Base-by-base conservation (phyloP, 306 rosid genomes). In the Glycyrrhiza uralensis region DNA sequence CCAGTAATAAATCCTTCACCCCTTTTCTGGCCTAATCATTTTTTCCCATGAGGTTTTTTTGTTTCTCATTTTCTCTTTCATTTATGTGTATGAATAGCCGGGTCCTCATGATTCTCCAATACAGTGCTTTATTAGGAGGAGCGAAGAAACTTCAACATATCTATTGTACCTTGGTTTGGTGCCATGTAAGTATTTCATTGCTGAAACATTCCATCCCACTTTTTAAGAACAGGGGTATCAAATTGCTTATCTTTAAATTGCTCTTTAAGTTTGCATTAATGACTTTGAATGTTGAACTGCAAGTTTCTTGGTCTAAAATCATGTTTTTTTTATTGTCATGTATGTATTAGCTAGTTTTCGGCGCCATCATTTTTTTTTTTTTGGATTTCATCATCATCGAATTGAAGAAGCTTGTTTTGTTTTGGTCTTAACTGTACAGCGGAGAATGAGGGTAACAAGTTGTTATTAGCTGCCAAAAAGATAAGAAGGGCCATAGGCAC, bases 121-220 rank as follows among this genome's bases (percentile, higher is more conserved):
- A 15, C 97, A 91, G 46, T 91, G 97, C 78, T 91, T 83, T 72
- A 86, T 91, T 52, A 89, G 66, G 79, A 85, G 97, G 89, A 76
- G 85, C 54, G 79, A 88, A 87, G 85, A 83, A 50, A 84, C 87
- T 75, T 82, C 83, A 45, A 85, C 93, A 2, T 91, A 74, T 71
- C 41, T 36, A 41, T 80, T 91, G 62, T 85, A 82, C 79, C 71
- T 78, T 3, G 92, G 91, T 76, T 79, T 87, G 69, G 82, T 79
- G 66, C 91, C 96, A 38, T 69, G 97, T 91, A 78, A 86, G 91
- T 85, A 17, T 38, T 36, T 67, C 59, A 14, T 35, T 65, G 38
- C 24, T 0, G 22, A 22, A 63, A 24, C 64, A 52, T 32, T 71
- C 41, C 65, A 50, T 49, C 36, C 11, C 62, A 4, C 29, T 29